Evolutionary conservation across 345 rosid species (phyloP), one percentile per base, ranked within the genome.

Genomic region (Rhodamnia argentea): DNA sequence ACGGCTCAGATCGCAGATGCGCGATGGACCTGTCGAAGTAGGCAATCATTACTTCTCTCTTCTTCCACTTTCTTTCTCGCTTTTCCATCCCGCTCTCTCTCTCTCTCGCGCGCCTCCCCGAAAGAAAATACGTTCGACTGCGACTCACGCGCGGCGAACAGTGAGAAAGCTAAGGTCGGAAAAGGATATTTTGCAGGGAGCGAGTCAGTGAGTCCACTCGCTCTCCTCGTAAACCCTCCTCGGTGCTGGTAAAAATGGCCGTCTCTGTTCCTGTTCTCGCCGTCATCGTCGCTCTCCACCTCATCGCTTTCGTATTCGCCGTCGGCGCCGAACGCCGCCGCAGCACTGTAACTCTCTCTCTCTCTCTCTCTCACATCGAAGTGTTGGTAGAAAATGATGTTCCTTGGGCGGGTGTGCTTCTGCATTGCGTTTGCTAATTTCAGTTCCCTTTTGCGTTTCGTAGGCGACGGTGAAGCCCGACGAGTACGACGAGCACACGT

Each of bases 311-410:
- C 87, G 94, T 96, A 86, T 89, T 96, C 88, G 99, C 99, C 88
- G 88, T 97, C 86, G 99, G 99, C 47, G 99, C 98, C 70, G 99
- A 96, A 85, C 95, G 95, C 83, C 98, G 99, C 90, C 99, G 99
- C 53, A 94, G 99, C 96, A 88, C 89, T 11, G 99, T 97, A 92
- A 5, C n/a, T 57, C 42, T 8, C 83, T 54, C 83, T 82, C 86
- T 47, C 85, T 50, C 85, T 85, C 27, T 27, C 54, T 27, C 26
- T 86, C 7, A 47, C 3, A 2, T 4, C 22, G 20, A 29, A 62
- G 75, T 29, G 29, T 60, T 62, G 22, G 8, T 7, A 15, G 42
- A 1, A 15, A 1, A 40, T 2, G 75, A 29, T 62, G 40, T 32
- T 70, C 47, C 47, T 70, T 5, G 7, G 2, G 78, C 52, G 50